Percentiles rank a stretch among this genome's conserved stretches.
Conservation (phyloP, 2,329 filamentous ascomycete genomes). For the Torrubiella hemipterigena region DNA sequence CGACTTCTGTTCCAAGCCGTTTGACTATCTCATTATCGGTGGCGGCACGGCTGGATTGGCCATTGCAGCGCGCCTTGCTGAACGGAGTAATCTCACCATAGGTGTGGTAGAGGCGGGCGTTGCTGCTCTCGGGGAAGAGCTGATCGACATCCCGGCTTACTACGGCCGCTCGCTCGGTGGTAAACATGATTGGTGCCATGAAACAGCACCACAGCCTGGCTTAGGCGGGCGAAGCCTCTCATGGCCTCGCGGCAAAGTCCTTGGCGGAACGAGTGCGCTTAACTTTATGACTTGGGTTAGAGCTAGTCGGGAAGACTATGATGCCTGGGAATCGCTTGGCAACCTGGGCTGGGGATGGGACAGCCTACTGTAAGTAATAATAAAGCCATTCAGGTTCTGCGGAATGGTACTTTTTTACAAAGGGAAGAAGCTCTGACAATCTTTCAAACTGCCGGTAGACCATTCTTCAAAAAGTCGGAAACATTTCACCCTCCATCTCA, state of each 20-base stretch:
- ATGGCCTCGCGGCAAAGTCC: conserved; percentile 33
- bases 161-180: conserved; percentile 23
- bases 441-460: conserved; percentile 17
- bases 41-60: conserved; percentile 43
- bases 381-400: too few species aligned
- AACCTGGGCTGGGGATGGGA: conserved; percentile 49
- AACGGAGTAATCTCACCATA: conserved; percentile 16
- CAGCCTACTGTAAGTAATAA: conserved; percentile 19
- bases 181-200: conserved; percentile 27
- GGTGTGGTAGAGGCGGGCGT: conserved; percentile 20
- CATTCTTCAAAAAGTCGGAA: conserved; percentile 38
- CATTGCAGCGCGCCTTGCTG: conserved; percentile 33
- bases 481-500: conserved; percentile 29
- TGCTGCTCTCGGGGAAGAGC: conserved; percentile 14
- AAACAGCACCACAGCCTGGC: conserved; percentile 23
- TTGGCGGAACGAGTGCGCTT: conserved; percentile 51
- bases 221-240: conserved; percentile 25
- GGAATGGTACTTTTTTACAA: too few species aligned
- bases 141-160: conserved; percentile 26
- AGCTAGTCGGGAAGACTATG: conserved; percentile 33
- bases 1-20: conserved; percentile 13
- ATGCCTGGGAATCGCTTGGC: conserved; percentile 45
- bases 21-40: conserved; percentile 32
- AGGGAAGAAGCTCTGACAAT: neutral
- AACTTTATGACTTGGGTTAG: conserved; percentile 46